phyloP scores from a whole-genome alignment of 306 rosid species.

The Inga oerstediana region DNA sequence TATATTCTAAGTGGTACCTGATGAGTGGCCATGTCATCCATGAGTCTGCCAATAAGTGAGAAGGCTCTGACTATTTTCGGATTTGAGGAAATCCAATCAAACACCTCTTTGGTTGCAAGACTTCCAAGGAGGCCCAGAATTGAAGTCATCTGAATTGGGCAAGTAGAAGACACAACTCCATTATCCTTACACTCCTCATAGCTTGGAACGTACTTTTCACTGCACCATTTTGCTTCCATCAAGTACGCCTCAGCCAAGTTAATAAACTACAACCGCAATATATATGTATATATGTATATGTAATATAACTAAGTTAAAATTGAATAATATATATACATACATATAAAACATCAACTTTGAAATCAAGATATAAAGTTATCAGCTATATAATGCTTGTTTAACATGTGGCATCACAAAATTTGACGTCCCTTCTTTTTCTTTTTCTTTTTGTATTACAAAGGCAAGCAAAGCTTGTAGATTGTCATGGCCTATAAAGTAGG shows the following conservation, averaged over 20 bases:
- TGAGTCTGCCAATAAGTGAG: not conserved
- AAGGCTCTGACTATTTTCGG: not conserved
- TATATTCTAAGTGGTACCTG: not conserved
- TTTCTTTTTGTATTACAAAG: too few species aligned
- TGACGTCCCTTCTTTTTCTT: not conserved
- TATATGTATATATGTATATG: not conserved
- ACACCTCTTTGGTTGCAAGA: not conserved
- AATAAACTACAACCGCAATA: conserved; percentile 6
- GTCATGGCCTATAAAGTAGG: too few species aligned
- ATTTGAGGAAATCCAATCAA: not conserved
- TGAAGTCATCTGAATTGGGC: not conserved
- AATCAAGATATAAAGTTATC: not conserved
- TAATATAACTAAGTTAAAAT: not conserved
- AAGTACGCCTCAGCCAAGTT: not conserved
- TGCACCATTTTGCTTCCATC: not conserved
- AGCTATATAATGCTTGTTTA: not conserved
- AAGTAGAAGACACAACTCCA: not conserved
- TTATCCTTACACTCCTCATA: not conserved
- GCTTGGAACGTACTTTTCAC: not conserved
- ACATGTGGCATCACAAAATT: not conserved
- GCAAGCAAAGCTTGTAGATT: too few species aligned
- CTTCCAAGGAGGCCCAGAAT: not conserved
- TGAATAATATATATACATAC: too few species aligned
- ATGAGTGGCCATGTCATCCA: not conserved
- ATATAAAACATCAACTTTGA: not conserved